phyloP scores from a whole-genome alignment of 2,329 filamentous ascomycete genomes.

The Periconia macrospinosa region DNA sequence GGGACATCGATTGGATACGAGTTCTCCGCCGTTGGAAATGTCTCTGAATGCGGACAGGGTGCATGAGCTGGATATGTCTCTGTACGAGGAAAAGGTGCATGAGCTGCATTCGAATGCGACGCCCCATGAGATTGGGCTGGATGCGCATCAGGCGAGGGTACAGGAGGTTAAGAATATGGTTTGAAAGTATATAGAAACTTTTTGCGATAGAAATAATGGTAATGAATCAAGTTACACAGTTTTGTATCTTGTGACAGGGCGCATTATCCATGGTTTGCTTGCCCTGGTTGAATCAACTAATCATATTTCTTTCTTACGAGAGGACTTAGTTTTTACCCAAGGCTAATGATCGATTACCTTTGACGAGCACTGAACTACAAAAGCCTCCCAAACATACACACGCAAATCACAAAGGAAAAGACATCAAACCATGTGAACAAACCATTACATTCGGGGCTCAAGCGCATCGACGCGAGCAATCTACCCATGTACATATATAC shows the following conservation, averaged over 20 bases:
- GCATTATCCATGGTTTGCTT: background rate
- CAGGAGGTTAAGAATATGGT: background rate
- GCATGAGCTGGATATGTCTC: background rate
- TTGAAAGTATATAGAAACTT: background rate
- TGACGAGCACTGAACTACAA: too few relatives aligned
- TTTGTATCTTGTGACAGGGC: background rate
- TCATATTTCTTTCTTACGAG: too few relatives aligned
- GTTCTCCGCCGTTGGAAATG: background rate
- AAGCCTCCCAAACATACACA: background rate
- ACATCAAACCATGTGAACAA: background rate
- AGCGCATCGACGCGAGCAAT: constrained; percentile 12
- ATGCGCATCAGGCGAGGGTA: too few relatives aligned
- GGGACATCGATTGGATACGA: background rate
- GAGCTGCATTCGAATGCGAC: too few relatives aligned
- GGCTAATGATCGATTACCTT: too few relatives aligned
- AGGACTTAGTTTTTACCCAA: too few relatives aligned
- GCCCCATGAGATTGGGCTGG: too few relatives aligned
- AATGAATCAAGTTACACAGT: background rate
- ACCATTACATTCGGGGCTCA: constrained; percentile 2
- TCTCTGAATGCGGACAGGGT: background rate
- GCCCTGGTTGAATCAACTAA: too few relatives aligned
- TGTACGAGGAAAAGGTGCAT: background rate
- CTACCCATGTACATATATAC: background rate
- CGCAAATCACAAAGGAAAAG: background rate
- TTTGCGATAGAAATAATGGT: background rate